phyloP scores from a whole-genome alignment of 2,329 filamentous ascomycete species.

The Corynespora cassiicola region DNA sequence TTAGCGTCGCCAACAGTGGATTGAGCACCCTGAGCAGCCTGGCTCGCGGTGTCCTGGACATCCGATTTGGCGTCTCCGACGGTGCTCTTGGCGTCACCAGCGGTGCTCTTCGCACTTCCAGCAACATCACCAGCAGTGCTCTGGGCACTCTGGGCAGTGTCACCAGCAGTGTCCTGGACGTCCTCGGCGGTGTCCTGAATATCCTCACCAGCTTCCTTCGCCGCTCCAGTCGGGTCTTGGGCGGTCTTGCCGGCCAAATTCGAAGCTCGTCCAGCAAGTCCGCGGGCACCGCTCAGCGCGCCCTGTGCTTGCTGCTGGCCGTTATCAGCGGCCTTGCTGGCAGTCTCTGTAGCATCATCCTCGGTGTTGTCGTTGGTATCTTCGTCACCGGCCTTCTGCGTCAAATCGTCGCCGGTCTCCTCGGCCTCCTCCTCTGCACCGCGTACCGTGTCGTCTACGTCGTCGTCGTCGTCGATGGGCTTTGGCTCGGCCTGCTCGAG shows the following conservation, averaged over 20 bases:
- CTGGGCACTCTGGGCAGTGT: conserved; percentile 29
- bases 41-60: conserved; percentile 21
- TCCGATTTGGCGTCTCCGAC: conserved; percentile 30
- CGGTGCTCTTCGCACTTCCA: conserved; percentile 35
- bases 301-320: conserved; percentile 45
- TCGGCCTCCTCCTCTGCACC: conserved; percentile 49
- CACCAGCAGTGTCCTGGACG: conserved; percentile 21
- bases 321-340: conserved; percentile 41
- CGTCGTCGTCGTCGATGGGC: conserved; percentile 51
- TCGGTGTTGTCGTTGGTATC: conserved; percentile 47
- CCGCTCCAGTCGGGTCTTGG: conserved; percentile 45
- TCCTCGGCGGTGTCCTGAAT: conserved; percentile 41
- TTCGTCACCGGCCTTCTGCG: conserved; percentile 50
- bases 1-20: conserved; percentile 23
- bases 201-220: conserved; percentile 44
- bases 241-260: conserved; percentile 52
- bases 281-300: conserved; percentile 52
- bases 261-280: conserved; percentile 55
- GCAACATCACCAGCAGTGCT: conserved; percentile 41
- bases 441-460: conserved; percentile 36
- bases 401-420: conserved; percentile 54
- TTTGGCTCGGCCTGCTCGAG: conserved; percentile 55
- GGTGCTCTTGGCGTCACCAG: conserved; percentile 34
- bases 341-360: conserved; percentile 46
- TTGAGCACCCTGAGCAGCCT: conserved; percentile 18